Base-by-base conservation (phyloP, 345 rosid species). In the Boechera divaricarpa region DNA sequence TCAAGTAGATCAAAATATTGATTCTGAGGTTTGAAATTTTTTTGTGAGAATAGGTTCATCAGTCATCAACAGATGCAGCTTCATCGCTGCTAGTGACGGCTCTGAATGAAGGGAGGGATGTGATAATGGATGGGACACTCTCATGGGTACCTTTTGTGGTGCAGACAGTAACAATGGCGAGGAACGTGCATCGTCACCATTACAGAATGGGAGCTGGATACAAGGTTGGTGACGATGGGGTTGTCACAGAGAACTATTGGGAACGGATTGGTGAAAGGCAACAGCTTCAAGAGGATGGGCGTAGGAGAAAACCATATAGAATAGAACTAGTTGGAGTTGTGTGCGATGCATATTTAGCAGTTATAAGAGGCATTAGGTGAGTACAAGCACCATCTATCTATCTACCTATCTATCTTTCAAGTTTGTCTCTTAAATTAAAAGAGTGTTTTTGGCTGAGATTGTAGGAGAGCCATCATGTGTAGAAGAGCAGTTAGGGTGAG, bases 51-150 rank as follows among this genome's bases (percentile, higher is more conserved):
- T 83, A 93, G 97, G 98, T 94, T 64, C 98, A 91, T 77, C 97
- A 94, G 82, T 91, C 98, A 73, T 94, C 98, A 15, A 89, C 96
- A 31, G 93, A 94, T 76, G 98, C 96, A 13, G 98, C 98, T 70
- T 90, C 97, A 13, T 94, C 98, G 2, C 88, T 94, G 42, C 85
- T 94, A 51, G 97, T 91, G 56, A 94, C 98, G 12, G 97, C 98
- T 39, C 74, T 94, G 10, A 94, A 91, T 64, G 97, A 94, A 75
- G 98, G 98, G 13, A 83, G 96, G 45, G 98, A 91, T 73, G 98
- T 91, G 62, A 91, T 94, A 75, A 87, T 94, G 98, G 98, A 94
- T 60, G 97, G 98, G 36, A 94, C 98, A 7, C 84, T 94, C 33
- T 91, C 98, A 32, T 90, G 97, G 96, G 84, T 87, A 60, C 98